A percentile compares a stretch with the other conserved stretches of the same genome.
These are phyloP conservation scores for Davidsoniella australis DNA, from an alignment of 2,329 filamentous ascomycete species.

Conservation along the genomic window DNA sequence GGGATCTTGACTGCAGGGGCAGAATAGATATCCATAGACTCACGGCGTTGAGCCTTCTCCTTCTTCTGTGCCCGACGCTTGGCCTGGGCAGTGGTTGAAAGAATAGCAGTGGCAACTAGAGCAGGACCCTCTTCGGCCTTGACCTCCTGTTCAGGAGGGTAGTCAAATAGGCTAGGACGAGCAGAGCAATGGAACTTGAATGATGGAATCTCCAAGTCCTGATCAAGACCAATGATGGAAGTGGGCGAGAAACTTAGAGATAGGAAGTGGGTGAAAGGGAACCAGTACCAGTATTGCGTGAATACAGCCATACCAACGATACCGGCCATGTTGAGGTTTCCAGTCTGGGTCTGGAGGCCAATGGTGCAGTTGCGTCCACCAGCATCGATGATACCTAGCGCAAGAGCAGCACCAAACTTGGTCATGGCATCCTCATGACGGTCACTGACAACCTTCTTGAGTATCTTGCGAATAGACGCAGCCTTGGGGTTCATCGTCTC, in stretches of 20 bases:
- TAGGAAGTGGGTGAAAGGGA: slow-evolving; percentile 94
- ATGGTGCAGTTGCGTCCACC: slow-evolving; percentile 98
- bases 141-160: slow-evolving; percentile 88
- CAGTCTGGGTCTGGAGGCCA: slow-evolving; percentile 89
- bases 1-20: slow-evolving; percentile 47
- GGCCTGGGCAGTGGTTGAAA: slow-evolving; percentile 92
- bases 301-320: slow-evolving; percentile 97
- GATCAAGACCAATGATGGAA: slow-evolving; percentile 83
- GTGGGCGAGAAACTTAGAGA: slow-evolving; percentile 94
- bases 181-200: slow-evolving; percentile 96
- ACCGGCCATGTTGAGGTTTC: slow-evolving; percentile 95
- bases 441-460: slow-evolving; percentile 86
- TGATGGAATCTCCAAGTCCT: slow-evolving; percentile 79
- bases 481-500: slow-evolving; percentile 98
- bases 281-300: slow-evolving; percentile 99
- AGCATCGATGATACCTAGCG: slow-evolving; percentile 92
- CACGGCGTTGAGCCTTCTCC: slow-evolving; percentile 71
- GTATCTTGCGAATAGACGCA: slow-evolving; percentile 70
- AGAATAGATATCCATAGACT: slow-evolving; percentile 84
- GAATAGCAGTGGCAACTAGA: slow-evolving; percentile 83
- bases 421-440: slow-evolving; percentile 98
- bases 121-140: slow-evolving; percentile 89
- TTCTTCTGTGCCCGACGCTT: slow-evolving; percentile 90
- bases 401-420: slow-evolving; percentile 89
- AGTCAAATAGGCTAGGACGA: slow-evolving; percentile 89